phyloP scores from a whole-genome alignment of 495 filamentous ascomycete genomes.

The Bryoglossum gracile region DNA sequence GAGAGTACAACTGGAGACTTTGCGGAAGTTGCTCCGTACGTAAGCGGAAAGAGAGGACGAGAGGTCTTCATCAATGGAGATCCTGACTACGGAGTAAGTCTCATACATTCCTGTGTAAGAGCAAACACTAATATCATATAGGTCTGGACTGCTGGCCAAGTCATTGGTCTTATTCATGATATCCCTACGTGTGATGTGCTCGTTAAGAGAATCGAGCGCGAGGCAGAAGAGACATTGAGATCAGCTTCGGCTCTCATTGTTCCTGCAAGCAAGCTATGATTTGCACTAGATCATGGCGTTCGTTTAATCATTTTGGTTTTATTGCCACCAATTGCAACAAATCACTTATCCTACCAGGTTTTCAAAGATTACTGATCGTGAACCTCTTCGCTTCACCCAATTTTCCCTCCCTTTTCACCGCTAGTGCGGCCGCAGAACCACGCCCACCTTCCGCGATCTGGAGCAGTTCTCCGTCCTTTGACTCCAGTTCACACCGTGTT shows the following conservation, averaged over 20 bases:
- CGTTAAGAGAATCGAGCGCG: constrained; percentile 50
- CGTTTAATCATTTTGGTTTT: too few relatives aligned
- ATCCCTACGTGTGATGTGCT: constrained; percentile 53
- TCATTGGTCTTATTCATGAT: constrained; percentile 60
- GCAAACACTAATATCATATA: constrained; percentile 18
- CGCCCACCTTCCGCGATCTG: too few relatives aligned
- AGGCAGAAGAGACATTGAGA: constrained; percentile 48
- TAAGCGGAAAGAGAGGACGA: constrained; percentile 85
- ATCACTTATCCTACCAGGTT: too few relatives aligned
- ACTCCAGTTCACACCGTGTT: too few relatives aligned
- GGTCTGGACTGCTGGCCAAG: constrained; percentile 59
- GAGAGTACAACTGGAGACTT: constrained; percentile 87
- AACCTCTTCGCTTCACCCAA: too few relatives aligned
- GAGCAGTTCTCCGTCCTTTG: too few relatives aligned
- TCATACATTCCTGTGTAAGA: background rate
- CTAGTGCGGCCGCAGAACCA: too few relatives aligned
- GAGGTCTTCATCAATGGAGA: constrained; percentile 93
- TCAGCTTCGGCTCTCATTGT: constrained; percentile 22
- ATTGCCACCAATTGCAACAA: too few relatives aligned
- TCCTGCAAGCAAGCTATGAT: constrained; percentile 24
- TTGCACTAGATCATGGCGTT: too few relatives aligned
- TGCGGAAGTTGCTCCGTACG: constrained; percentile 78
- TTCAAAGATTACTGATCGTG: too few relatives aligned
- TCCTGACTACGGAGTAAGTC: constrained; percentile 76
- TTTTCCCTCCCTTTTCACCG: too few relatives aligned